Evolutionary conservation across 208 protist species (phyloP).

Genomic region (Trypanosoma boissoni): DNA sequence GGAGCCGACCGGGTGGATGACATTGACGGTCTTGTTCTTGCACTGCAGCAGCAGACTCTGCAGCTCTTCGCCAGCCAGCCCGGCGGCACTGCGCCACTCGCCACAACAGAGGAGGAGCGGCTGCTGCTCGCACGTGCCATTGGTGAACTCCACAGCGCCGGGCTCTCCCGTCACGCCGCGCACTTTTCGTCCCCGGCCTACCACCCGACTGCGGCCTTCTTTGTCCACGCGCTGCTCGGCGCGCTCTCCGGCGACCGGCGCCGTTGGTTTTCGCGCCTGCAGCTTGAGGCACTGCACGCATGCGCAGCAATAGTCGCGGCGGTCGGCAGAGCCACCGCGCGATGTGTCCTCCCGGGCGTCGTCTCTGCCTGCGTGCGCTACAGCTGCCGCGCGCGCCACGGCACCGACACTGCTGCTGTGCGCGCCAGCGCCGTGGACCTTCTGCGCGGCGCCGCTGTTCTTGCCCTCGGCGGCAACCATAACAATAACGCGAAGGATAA

Average conservation of each 20-base stretch:
- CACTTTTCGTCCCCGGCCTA: conserved; percentile 56
- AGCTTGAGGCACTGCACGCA: conserved; percentile 53
- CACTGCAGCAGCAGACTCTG: conserved; percentile 72
- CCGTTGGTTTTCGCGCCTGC: conserved; percentile 75
- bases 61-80: conserved; percentile 36
- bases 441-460: conserved; percentile 29
- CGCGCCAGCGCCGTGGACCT: conserved; percentile 49
- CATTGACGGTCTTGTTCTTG: conserved; percentile 37
- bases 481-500: too few relatives aligned
- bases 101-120: conserved; percentile 68
- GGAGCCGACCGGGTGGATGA: conserved; percentile 40
- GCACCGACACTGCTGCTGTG: conserved; percentile 66
- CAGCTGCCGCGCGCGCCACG: conserved; percentile 53
- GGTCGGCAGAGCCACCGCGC: conserved; percentile 52
- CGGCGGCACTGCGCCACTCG: conserved; percentile 29
- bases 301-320: conserved; percentile 55
- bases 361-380: conserved; percentile 72
- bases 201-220: conserved; percentile 72
- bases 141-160: conserved; percentile 47
- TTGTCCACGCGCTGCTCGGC: conserved; percentile 79
- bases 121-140: conserved; percentile 58
- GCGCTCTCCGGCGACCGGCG: conserved; percentile 66
- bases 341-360: conserved; percentile 71
- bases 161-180: conserved; percentile 20
- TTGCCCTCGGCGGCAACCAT: conserved; percentile 22